Conservation (phyloP, 2,329 filamentous ascomycete species). For the Claviceps capensis region DNA sequence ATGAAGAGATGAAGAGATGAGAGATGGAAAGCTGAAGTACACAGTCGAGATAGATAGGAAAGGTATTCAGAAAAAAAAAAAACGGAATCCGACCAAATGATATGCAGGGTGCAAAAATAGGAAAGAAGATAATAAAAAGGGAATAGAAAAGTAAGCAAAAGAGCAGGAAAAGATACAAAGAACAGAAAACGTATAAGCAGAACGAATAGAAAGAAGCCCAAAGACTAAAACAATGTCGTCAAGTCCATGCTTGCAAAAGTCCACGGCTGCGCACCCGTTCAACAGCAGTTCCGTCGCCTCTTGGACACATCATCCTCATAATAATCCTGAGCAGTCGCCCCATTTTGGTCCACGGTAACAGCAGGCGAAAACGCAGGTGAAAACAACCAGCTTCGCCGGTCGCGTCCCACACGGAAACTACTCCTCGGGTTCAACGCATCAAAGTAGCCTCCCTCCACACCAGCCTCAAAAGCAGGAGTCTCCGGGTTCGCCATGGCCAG, state of each 20-base stretch:
- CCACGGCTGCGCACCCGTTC: neutral
- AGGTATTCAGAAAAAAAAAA: too few species aligned
- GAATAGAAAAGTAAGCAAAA: neutral
- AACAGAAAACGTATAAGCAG: neutral
- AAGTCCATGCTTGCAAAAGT: too few species aligned
- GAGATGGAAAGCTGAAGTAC: too few species aligned
- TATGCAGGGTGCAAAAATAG: too few species aligned
- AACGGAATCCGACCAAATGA: too few species aligned
- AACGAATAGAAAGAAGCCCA: neutral
- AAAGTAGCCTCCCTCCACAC: constrained; percentile 36
- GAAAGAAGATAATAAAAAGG: neutral
- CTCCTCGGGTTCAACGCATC: constrained; percentile 31
- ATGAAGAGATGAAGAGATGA: too few species aligned
- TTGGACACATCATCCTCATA: constrained; percentile 11
- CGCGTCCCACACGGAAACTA: constrained; percentile 44
- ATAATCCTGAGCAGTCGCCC: constrained; percentile 16
- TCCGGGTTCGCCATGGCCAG: constrained; percentile 40
- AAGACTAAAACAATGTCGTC: neutral
- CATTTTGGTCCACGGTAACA: constrained; percentile 32
- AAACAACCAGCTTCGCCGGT: constrained; percentile 46
- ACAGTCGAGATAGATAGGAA: too few species aligned
- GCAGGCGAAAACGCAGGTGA: constrained; percentile 39
- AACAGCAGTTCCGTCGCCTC: constrained; percentile 18
- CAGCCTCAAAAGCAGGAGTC: constrained; percentile 31
- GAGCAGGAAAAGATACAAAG: neutral